phyloP scores from a whole-genome alignment of 441 rosid species.

The Eruca vesicaria region DNA sequence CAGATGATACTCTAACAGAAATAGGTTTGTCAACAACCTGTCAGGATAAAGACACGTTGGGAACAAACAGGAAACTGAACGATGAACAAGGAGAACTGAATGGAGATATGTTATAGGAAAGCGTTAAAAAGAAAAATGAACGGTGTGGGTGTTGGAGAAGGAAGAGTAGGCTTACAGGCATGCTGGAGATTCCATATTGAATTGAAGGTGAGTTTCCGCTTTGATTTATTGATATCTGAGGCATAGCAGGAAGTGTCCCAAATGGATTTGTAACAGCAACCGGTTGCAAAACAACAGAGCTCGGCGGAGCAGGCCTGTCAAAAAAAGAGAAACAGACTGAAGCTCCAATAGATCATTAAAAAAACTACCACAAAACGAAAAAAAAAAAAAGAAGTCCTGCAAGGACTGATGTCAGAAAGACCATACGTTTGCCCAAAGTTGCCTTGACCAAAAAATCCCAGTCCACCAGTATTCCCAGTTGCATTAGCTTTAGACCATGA shows the following conservation, averaged over 20 bases:
- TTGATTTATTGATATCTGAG: conserved; percentile 82
- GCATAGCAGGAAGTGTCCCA: conserved; percentile 94
- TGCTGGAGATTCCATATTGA: conserved; percentile 93
- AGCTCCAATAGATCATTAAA: background rate
- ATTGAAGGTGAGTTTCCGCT: conserved; percentile 76
- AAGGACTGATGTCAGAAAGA: conserved; percentile 18
- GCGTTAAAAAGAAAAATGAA: background rate
- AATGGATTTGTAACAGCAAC: conserved; percentile 74
- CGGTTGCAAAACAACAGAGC: conserved; percentile 57
- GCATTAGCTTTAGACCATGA: conserved; percentile 29
- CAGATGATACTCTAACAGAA: conserved; percentile 78
- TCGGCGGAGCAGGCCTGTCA: conserved; percentile 56
- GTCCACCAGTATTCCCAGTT: conserved; percentile 39
- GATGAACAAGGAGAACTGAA: background rate
- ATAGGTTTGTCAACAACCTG: conserved; percentile 75
- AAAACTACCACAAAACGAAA: conserved; percentile 9
- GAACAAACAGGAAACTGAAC: background rate
- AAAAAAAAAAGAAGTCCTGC: background rate
- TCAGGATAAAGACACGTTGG: background rate
- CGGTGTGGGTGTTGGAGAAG: background rate
- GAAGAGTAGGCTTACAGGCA: conserved; percentile 64
- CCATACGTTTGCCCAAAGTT: conserved; percentile 69
- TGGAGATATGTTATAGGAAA: background rate
- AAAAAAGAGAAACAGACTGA: background rate
- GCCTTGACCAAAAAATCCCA: conserved; percentile 62